These are phyloP conservation scores for Spinellus fusiger DNA, from an alignment of 192 early-diverging fungal genomes.

Conservation along the genomic window DNA sequence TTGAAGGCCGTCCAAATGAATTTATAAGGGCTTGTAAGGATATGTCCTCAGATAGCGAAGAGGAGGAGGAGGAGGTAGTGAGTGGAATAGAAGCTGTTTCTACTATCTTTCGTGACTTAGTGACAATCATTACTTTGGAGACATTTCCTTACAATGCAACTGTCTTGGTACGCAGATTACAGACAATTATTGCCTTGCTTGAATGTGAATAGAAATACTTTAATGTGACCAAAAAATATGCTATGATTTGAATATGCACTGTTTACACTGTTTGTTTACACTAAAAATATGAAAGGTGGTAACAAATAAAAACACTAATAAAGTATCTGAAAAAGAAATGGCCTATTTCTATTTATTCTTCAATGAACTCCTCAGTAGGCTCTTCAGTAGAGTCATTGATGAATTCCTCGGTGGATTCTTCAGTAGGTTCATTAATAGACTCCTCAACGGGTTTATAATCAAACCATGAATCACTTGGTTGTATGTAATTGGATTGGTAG, in stretches of 20 bases:
- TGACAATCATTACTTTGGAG: not conserved
- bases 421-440: not conserved
- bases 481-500: not conserved
- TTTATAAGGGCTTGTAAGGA: slow-evolving; percentile 3
- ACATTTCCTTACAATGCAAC: not conserved
- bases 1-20: not conserved
- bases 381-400: too few relatives aligned
- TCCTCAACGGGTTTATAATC: not conserved
- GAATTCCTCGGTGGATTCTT: too few relatives aligned
- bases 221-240: too few relatives aligned
- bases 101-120: not conserved
- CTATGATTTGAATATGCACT: too few relatives aligned
- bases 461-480: not conserved
- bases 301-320: too few relatives aligned
- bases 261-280: too few relatives aligned
- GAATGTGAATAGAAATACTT: not conserved
- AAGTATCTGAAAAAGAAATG: too few relatives aligned
- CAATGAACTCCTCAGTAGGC: too few relatives aligned
- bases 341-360: too few relatives aligned
- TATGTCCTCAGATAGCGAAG: not conserved
- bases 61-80: not conserved
- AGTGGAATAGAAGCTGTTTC: not conserved
- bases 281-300: too few relatives aligned
- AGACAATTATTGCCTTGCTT: not conserved
- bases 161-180: not conserved